Base-by-base conservation (phyloP, 2,329 filamentous ascomycete genomes). In the Colletotrichum higginsianum region DNA sequence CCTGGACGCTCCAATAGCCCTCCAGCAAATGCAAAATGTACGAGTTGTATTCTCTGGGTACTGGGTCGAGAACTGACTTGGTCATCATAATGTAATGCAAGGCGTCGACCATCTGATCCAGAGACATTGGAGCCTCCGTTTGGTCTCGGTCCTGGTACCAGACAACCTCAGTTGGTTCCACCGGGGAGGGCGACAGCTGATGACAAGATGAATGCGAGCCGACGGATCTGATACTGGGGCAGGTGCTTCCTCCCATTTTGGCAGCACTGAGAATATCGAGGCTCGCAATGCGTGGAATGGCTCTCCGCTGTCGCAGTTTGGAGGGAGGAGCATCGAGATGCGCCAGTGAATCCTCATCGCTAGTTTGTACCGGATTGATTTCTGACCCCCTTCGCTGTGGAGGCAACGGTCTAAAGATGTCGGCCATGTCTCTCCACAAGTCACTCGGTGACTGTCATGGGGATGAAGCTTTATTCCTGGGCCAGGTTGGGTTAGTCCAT, bases 41-140 rank as follows among this genome's bases (percentile, higher is more conserved):
- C 4, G 83, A 77, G 67, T 85, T 84, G 73, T 84, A 84, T 47
- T 82, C 80, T 4, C 80, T 63, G 1, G 84, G 82, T 2, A 87
- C 77, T 1, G 82, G 79, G 8, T 78, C 75, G 3, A 80, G 66
- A 23, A 78, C 72, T 11, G 78, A 75, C 56, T 77, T 80, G 26
- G 79, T 79, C 81, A 86, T 85, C 75, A 86, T 78, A 11, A 74
- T 76, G 6, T 81, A 80, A 53, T 83, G 82, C n/a, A 87, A 76
- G 0, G 81, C 75, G 70, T 86, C 85, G 18, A 83, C 79, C 77
- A 87, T 82, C 74, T 85, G 83, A 50, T 83, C 77, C 46, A 86
- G 63, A 9, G 80, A 83, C 8, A 84, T 84, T n/a, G 80, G 83
- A 61, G 84, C 80, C 78, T 82, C 82, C 3, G 77, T 71, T 23